A percentile compares a stretch with the other conserved stretches of the same genome.
Evolutionary conservation across 345 rosid genomes (phyloP).

Genomic region (Euphorbia pulcherrima): DNA sequence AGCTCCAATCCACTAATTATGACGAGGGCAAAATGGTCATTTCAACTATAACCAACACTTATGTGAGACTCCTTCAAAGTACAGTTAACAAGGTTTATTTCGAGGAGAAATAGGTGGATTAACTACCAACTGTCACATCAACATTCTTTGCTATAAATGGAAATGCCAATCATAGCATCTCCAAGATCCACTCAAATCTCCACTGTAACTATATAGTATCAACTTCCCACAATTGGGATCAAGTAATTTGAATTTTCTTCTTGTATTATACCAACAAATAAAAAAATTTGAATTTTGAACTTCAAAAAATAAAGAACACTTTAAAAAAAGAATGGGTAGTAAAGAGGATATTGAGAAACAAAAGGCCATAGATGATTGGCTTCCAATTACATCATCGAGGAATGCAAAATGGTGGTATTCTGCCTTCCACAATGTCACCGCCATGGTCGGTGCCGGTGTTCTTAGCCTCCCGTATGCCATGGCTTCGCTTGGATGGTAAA

Average conservation of each 20-base stretch:
- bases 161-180: background rate
- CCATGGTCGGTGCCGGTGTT: conserved; percentile 91
- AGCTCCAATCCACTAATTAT: background rate
- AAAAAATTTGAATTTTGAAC: background rate
- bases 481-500: conserved; percentile 84
- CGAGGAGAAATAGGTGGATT: background rate
- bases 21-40: background rate
- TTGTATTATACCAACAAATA: background rate
- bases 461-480: conserved; percentile 85
- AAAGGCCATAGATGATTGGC: conserved; percentile 57
- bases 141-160: background rate
- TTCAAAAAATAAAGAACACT: too few species aligned
- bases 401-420: conserved; percentile 91
- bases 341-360: conserved; percentile 15
- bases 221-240: background rate
- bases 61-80: background rate
- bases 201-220: background rate
- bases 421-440: conserved; percentile 85
- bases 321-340: background rate
- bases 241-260: background rate
- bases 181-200: conserved; percentile 3
- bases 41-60: background rate
- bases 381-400: conserved; percentile 64
- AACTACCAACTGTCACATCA: conserved; percentile 1
- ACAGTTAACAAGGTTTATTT: background rate